Base-by-base conservation (phyloP, 1,139 yeast species). In the Taphrina betulina region DNA sequence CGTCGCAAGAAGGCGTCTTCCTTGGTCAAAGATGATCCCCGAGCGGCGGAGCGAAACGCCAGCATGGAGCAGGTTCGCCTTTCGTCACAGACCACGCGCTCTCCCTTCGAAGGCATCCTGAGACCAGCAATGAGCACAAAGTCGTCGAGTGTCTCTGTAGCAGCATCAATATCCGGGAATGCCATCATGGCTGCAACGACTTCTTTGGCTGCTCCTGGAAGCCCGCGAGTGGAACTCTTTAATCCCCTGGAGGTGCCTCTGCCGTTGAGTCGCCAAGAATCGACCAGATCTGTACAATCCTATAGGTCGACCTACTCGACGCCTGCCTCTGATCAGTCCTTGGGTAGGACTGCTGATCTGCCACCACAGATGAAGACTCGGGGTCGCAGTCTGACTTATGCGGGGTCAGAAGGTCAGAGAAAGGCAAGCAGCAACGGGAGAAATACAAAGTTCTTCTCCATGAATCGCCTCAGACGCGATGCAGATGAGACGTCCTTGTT, bases 361-460 rank as follows among this genome's bases (percentile, higher is more conserved):
- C 36, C 24, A 5, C 17, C 38, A 16, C 12, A 31, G 31, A 7
- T 34, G 5, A 20, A 23, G 22, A 38, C 24, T 20, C 38, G 54
- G 3, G 54, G 54, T 12, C 43, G 54, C 8, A 50, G 54, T 31
- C 46, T 40, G n/a, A 50, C 54, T 7, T 50, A 37, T 24, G 54
- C 40, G 17, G 54, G 54, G 14, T 22, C 22, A 29, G 43, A 33
- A 23, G 23, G 46, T 14, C 46, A 41, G 24, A 31, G 35, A n/a
- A 40, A 40, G 7, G 16, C 17, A 3, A 19, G 23, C 16, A 22
- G 40, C 23, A 31, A 33, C n/a, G 33, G 22, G 5, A 24, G 48
- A 17, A 22, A 38, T 14, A 19, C 31, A 16, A 50, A 50, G 24
- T 50, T 50, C 46, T 50, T 50, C 23, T 50, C 54, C 3, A 50